These are phyloP conservation scores for Trypanosoma avium DNA, from an alignment of 208 protist species.

Conservation along the genomic window DNA sequence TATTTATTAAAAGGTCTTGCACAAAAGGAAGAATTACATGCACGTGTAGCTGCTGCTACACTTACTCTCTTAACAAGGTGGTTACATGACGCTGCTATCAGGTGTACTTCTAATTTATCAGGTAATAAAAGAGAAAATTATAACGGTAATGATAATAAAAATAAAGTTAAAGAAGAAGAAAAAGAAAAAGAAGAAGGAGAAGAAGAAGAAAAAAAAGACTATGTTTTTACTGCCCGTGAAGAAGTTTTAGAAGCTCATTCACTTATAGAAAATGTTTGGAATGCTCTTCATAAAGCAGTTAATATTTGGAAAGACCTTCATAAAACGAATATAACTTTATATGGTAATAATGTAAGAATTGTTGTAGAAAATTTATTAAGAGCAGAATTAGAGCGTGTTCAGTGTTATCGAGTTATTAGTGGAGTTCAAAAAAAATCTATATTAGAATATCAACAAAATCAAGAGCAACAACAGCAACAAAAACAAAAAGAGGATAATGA, in stretches of 20 bases:
- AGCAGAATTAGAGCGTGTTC: constrained; percentile 67
- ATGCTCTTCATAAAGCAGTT: constrained; percentile 50
- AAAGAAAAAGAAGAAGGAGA: too few relatives aligned
- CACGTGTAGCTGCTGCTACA: constrained; percentile 67
- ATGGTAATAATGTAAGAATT: constrained; percentile 63
- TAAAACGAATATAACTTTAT: constrained; percentile 34
- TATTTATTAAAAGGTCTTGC: constrained; percentile 78
- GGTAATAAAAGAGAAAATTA: not conserved
- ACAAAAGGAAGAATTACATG: constrained; percentile 72
- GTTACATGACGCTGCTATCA: constrained; percentile 61
- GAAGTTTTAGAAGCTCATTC: constrained; percentile 70
- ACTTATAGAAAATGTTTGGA: constrained; percentile 73
- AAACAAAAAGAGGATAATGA: constrained; percentile 10
- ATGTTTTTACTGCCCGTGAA: constrained; percentile 25
- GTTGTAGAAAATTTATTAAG: constrained; percentile 61
- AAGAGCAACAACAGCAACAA: constrained; percentile 5
- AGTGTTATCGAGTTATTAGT: constrained; percentile 58
- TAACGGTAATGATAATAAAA: not conserved
- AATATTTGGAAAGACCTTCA: constrained; percentile 22
- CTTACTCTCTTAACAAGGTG: constrained; percentile 72
- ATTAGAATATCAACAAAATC: not conserved
- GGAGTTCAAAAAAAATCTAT: not conserved
- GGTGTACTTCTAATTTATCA: constrained; percentile 26
- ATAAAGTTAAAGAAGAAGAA: too few relatives aligned
- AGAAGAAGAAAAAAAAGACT: constrained; percentile 22